Evolutionary conservation across 441 rosid species (phyloP).

Genomic region (Manihot esculenta): DNA sequence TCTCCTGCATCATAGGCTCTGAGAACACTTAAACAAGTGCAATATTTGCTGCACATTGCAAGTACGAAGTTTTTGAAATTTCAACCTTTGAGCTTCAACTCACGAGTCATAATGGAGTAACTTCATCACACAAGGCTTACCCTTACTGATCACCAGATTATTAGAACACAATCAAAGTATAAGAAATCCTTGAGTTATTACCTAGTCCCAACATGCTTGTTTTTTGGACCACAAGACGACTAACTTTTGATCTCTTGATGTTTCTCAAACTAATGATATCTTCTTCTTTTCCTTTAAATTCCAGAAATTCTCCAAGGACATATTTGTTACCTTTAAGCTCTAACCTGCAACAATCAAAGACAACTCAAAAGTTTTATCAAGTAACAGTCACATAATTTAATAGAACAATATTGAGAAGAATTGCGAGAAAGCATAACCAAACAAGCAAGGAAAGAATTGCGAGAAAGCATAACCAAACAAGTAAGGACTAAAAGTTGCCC

Average conservation of each 20-base stretch:
- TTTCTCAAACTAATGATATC: slow-evolving; percentile 48
- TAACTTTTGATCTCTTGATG: slow-evolving; percentile 72
- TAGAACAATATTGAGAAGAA: neutral
- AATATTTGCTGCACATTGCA: neutral
- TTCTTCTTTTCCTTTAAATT: slow-evolving; percentile 75
- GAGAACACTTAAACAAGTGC: neutral
- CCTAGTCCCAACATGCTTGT: slow-evolving; percentile 96
- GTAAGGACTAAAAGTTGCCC: neutral
- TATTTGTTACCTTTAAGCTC: slow-evolving; percentile 68
- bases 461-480: slow-evolving; percentile 1
- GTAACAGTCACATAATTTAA: neutral
- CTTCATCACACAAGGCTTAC: neutral
- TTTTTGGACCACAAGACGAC: slow-evolving; percentile 58
- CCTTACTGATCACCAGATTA: neutral
- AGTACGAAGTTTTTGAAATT: neutral
- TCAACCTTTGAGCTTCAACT: neutral
- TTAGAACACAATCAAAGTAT: neutral
- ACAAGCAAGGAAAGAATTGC: neutral
- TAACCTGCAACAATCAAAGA: slow-evolving; percentile 47
- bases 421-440: neutral
- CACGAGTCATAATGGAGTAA: neutral
- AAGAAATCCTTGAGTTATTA: slow-evolving; percentile 29
- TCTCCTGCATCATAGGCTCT: neutral
- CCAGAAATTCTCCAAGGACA: slow-evolving; percentile 72
- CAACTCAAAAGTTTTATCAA: neutral